These are phyloP conservation scores for Termitomyces sp. DNA, from an alignment of 768 basidiomycete genomes.

Conservation along the genomic window DNA sequence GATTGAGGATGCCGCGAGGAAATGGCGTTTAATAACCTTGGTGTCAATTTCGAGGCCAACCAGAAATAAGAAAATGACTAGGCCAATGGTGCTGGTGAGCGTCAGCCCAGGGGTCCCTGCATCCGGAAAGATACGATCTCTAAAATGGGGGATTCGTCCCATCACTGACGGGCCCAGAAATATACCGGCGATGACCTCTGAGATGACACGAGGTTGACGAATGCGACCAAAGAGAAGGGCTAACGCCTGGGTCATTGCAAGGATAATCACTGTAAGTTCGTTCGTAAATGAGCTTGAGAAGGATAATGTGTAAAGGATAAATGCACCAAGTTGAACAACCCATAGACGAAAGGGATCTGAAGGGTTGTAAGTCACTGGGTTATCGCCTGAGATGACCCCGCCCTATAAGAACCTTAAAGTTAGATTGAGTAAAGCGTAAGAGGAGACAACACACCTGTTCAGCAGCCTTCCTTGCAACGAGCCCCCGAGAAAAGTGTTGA, in stretches of 20 bases:
- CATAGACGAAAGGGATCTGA: conserved; percentile 73
- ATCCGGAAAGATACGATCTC: conserved; percentile 53
- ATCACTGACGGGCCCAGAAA: conserved; percentile 76
- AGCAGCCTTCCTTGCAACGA: conserved; percentile 46
- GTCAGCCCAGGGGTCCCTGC: conserved; percentile 54
- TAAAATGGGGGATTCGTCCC: conserved; percentile 78
- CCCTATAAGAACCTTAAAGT: conserved; percentile 42
- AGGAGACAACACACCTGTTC: conserved; percentile 39
- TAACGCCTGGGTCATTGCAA: conserved; percentile 74
- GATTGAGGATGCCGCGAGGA: conserved; percentile 53
- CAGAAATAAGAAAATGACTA: conserved; percentile 81
- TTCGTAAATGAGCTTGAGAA: too few species aligned
- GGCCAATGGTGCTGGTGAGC: conserved; percentile 74
- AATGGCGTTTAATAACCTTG: conserved; percentile 62
- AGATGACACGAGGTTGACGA: conserved; percentile 87
- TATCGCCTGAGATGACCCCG: conserved; percentile 74
- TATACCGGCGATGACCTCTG: conserved; percentile 90
- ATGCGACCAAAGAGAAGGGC: conserved; percentile 63
- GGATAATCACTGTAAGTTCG: too few species aligned
- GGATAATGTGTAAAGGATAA: conserved; percentile 20
- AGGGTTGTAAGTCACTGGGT: conserved; percentile 62
- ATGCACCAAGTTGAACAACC: conserved; percentile 69
- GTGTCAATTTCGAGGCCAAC: conserved; percentile 70
- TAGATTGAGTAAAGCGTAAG: neutral
- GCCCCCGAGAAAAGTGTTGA: conserved; percentile 22